Conservation (phyloP, 176 grass and related monocot species). For the Oryza rufipogon region DNA sequence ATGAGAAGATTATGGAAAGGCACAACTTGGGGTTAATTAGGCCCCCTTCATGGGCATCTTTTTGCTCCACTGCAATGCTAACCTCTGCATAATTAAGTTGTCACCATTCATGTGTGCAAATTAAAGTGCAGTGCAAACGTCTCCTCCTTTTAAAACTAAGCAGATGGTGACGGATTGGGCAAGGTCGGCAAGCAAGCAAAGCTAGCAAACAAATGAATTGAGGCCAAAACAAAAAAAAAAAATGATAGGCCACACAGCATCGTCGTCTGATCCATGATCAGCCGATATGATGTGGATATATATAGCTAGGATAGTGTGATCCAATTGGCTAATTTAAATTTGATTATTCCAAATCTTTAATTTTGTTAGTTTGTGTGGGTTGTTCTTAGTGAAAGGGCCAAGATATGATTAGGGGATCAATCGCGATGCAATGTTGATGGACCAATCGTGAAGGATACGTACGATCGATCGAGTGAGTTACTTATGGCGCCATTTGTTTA, state of each 20-base stretch:
- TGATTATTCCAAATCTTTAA: not conserved
- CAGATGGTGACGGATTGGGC: conserved; percentile 24
- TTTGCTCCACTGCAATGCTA: not conserved
- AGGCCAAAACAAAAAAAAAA: not conserved
- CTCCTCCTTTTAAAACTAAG: not conserved
- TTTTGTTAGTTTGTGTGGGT: not conserved
- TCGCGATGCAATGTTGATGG: conserved; percentile 18
- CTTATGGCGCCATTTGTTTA: not conserved
- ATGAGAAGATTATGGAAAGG: not conserved
- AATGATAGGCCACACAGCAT: not conserved
- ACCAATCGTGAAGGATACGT: conserved; percentile 5
- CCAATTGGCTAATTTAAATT: not conserved
- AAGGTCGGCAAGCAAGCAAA: conserved; percentile 52
- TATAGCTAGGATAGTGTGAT: not conserved
- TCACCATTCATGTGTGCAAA: not conserved
- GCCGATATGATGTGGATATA: not conserved
- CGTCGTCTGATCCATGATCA: not conserved
- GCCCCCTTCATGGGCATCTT: not conserved
- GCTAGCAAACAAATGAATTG: conserved; percentile 36
- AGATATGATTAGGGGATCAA: conserved; percentile 30
- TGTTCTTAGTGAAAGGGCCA: conserved; percentile 30
- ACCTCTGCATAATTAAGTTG: conserved; percentile 9
- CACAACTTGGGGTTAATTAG: not conserved
- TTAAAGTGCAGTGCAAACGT: conserved; percentile 1
- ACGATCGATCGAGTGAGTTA: conserved; percentile 9